These are phyloP conservation scores for Ophiorrhiza pumila DNA, from an alignment of 257 asterid genomes.

Conservation along the genomic window DNA sequence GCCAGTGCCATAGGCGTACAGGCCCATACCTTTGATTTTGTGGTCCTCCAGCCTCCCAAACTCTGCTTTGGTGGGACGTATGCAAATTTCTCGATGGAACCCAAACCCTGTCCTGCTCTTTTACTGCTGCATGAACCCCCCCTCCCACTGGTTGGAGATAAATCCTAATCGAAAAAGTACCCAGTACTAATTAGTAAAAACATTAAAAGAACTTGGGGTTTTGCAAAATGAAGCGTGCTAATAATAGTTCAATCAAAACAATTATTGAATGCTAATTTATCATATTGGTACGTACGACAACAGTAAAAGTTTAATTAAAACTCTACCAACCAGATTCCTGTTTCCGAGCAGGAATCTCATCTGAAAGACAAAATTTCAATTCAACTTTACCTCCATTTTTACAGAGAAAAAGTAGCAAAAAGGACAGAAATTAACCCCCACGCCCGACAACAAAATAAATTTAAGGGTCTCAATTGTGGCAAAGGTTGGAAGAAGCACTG, in stretches of 20 bases:
- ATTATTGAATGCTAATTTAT: not conserved
- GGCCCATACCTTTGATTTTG: constrained; percentile 61
- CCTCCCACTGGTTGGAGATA: constrained; percentile 39
- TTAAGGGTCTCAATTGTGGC: not conserved
- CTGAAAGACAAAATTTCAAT: not conserved
- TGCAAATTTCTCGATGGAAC: constrained; percentile 53
- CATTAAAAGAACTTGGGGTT: not conserved
- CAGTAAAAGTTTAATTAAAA: not conserved
- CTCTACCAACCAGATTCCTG: too few relatives aligned
- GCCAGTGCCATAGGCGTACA: not conserved
- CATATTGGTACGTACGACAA: not conserved
- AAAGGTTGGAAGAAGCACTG: not conserved
- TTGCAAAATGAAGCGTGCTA: not conserved
- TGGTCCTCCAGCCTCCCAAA: constrained; percentile 71
- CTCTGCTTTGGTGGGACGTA: constrained; percentile 55
- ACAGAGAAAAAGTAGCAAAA: too few relatives aligned
- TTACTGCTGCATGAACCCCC: constrained; percentile 29
- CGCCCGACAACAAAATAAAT: not conserved
- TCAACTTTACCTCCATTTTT: too few relatives aligned
- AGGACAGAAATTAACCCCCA: too few relatives aligned
- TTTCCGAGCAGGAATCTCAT: too few relatives aligned
- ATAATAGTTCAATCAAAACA: not conserved
- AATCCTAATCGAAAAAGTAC: constrained; percentile 30
- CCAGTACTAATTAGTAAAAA: constrained; percentile 15
- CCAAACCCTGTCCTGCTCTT: constrained; percentile 20